Base-by-base conservation (phyloP, 1,139 yeast species). In the Entelexis sorbosivorans region DNA sequence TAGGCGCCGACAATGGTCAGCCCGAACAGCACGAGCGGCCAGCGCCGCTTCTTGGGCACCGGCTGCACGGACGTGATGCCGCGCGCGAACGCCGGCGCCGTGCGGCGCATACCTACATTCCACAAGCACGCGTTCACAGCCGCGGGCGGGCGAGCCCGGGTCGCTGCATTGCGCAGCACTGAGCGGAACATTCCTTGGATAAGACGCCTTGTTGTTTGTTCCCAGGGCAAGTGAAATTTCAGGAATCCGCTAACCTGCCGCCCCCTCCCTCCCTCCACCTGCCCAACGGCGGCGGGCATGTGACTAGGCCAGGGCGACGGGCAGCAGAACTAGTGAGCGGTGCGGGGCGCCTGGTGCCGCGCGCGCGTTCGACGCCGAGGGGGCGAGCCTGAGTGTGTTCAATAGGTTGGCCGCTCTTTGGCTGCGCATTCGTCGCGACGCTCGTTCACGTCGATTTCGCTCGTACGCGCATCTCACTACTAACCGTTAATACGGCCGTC, bases 1-100 rank as follows among this genome's bases (percentile, higher is more conserved):
- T 52, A 55, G 14, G 49, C 52, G 4, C 53, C 52, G 11, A 48
- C 35, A 6, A 51, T 22, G 16, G 49, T 38, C 13, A 44, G 44
- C 11, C 55, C 47, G n/a, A 51, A 20, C 22, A 50, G 31, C 29
- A 31, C 40, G 39, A 48, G 29, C 17, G 57, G 57, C 57, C 54
- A 51, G 11, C 52, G 31, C 17, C 53, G 43, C 22, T 20, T 14
- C 34, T 53, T 53, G 8, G 31, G 44, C n/a, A 53, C 38, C 17
- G 45, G 56, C 48, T 53, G 52, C 10, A 53, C 56, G 2, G 54
- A 44, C 22, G 54, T 53, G 35, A 53, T 51, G 28, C 38, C 13
- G 28, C 53, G 40, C 34, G 28, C 31, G 7, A 43, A 17, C 28
- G 10, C 29, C 17, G 45, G 45, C 16, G 28, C 29, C 13, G 28